These are phyloP conservation scores for Aspergillus alliaceus DNA, from an alignment of 2,329 filamentous ascomycete species.

Conservation along the genomic window DNA sequence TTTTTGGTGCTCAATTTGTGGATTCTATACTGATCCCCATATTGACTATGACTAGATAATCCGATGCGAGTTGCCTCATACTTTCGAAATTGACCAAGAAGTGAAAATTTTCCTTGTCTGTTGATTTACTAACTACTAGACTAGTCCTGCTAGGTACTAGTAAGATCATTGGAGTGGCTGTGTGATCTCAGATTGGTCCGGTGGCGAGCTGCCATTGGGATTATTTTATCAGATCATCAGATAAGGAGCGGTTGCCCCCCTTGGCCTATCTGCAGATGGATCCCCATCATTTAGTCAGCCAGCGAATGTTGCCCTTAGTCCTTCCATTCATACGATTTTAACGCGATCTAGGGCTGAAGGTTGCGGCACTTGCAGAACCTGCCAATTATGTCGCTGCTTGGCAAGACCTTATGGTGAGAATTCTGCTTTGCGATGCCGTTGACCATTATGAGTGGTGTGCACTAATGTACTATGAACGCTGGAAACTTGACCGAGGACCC, in stretches of 20 bases:
- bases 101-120: background rate
- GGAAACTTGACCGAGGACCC: background rate
- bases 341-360: background rate
- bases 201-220: background rate
- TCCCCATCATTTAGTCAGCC: background rate
- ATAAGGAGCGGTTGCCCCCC: background rate
- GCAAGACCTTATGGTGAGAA: background rate
- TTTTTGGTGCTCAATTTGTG: background rate
- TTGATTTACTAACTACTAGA: background rate
- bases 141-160: too few relatives aligned
- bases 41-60: background rate
- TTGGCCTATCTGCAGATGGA: background rate
- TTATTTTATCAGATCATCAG: constrained; percentile 6
- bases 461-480: background rate
- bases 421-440: background rate
- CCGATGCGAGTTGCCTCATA: background rate
- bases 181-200: background rate
- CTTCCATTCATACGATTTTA: background rate
- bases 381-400: background rate
- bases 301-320: background rate
- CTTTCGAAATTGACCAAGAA: background rate
- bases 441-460: background rate
- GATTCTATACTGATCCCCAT: background rate
- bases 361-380: background rate
- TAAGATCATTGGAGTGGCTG: too few relatives aligned